Evolutionary conservation across 192 early-diverging fungal genomes (phyloP).

Genomic region (Coemansia furcata): DNA sequence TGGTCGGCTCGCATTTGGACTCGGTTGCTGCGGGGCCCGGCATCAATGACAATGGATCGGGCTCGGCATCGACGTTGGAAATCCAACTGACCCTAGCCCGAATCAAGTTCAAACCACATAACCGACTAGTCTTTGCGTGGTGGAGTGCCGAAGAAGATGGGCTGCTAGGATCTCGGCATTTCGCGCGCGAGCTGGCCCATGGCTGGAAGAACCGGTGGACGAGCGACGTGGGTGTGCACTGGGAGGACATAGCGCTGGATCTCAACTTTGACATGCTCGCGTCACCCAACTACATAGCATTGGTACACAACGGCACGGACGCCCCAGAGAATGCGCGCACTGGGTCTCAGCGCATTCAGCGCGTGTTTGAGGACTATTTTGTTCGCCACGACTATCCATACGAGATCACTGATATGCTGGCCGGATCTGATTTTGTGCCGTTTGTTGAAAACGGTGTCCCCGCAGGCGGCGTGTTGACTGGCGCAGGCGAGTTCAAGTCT

Average conservation of each 20-base stretch:
- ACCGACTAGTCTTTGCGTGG: slow-evolving; percentile 69
- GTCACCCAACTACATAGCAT: slow-evolving; percentile 68
- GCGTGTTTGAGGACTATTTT: slow-evolving; percentile 60
- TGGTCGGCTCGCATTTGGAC: slow-evolving; percentile 67
- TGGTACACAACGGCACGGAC: slow-evolving; percentile 63
- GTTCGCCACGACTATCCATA: slow-evolving; percentile 46
- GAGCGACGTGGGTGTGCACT: slow-evolving; percentile 22
- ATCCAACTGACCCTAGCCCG: slow-evolving; percentile 57
- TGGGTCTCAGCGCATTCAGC: slow-evolving; percentile 59
- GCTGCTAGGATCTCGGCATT: slow-evolving; percentile 62
- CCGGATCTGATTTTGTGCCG: slow-evolving; percentile 67
- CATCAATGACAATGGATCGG: slow-evolving; percentile 71
- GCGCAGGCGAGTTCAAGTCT: slow-evolving; percentile 61
- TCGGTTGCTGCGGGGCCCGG: slow-evolving; percentile 69
- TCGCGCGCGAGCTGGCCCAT: slow-evolving; percentile 53
- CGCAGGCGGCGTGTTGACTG: slow-evolving; percentile 63
- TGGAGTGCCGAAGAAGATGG: slow-evolving; percentile 76
- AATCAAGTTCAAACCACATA: slow-evolving; percentile 44
- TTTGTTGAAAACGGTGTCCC: slow-evolving; percentile 64
- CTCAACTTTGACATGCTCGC: slow-evolving; percentile 76
- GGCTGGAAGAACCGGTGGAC: slow-evolving; percentile 47
- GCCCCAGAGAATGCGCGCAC: slow-evolving; percentile 53
- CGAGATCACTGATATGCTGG: slow-evolving; percentile 58
- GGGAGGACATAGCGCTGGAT: slow-evolving; percentile 56
- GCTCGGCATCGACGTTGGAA: slow-evolving; percentile 58